Base-by-base conservation (phyloP, 768 basidiomycete genomes). In the Leccinum boreale region DNA sequence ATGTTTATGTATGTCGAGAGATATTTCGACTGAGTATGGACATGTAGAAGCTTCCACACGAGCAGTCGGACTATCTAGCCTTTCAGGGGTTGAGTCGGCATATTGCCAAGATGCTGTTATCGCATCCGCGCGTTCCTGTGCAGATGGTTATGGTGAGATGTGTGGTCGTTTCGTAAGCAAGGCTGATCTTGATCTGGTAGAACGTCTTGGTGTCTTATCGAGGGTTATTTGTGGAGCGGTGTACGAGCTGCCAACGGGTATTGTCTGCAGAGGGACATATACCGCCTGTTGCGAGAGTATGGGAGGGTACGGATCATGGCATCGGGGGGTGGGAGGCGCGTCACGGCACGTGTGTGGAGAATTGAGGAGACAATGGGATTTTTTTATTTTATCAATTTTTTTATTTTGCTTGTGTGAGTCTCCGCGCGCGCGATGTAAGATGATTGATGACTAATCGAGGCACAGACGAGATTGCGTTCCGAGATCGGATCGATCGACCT, bases 11-110 rank as follows among this genome's bases (percentile, higher is more conserved):
- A 3, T 44, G 19, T 52, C 46, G 24, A 26, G 29, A 26, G 45
- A 39, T 48, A 21, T 24, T 48, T 44, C 33, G 45, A 24, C 33
- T 45, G 59, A 8, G 50, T 23, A 49, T 49, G 33, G 14, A 0
- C 21, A 24, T 53, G 35, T 60, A 90, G 87, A 87, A 84, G 73
- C 70, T 79, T 29, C 84, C 85, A 3, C 86, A 90, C 68, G 83
- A 83, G 15, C 84, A 88, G 62, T 89, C 87, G 12, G 82, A 84
- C 35, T 91, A 79, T 70, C 67, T 74, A 12, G 85, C 85, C 3
- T 92, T 81, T 70, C 84, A 80, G 63, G 79, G 75, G 58, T 68
- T 92, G 24, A 83, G 87, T 14, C 87, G 91, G 59, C 81, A 90
- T 67, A 72, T 91, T 19, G 78, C 82, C 4, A 78, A 76, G 61